Conservation (phyloP, 768 basidiomycete genomes). For the Naganishia onofrii region DNA sequence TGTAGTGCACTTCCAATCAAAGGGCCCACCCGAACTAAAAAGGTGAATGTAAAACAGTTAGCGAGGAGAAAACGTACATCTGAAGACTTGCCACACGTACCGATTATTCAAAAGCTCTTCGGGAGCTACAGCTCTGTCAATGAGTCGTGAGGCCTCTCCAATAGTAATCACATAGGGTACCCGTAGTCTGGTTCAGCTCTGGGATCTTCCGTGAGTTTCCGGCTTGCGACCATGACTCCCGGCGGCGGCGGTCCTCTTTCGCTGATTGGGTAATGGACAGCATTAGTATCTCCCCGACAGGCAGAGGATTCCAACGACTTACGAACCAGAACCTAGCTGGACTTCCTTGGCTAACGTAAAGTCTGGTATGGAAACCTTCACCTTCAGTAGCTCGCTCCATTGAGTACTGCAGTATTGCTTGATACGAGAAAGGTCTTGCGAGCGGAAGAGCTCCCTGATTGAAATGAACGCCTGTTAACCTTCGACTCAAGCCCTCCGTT, state of each 20-base stretch:
- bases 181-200: constrained; percentile 85
- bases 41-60: too few species aligned
- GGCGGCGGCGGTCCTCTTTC: constrained; percentile 83
- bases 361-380: constrained; percentile 79
- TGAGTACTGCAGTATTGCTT: constrained; percentile 81
- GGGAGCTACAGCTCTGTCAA: constrained; percentile 73
- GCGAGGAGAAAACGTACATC: not conserved
- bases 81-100: constrained; percentile 54
- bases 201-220: constrained; percentile 69
- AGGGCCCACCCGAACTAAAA: constrained; percentile 53
- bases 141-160: constrained; percentile 64
- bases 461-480: not conserved
- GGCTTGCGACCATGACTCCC: constrained; percentile 79
- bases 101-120: constrained; percentile 65
- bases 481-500: too few species aligned
- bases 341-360: constrained; percentile 95
- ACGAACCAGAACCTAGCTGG: constrained; percentile 89
- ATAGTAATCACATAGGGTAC: constrained; percentile 82
- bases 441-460: constrained; percentile 89
- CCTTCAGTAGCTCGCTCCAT: constrained; percentile 79
- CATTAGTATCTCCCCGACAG: not conserved
- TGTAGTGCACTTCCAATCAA: constrained; percentile 36
- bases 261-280: constrained; percentile 54
- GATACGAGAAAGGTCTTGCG: constrained; percentile 80
- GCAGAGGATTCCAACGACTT: constrained; percentile 26